These are phyloP conservation scores for Odontarrhena argentea DNA, from an alignment of 345 rosid species.

Conservation along the genomic window DNA sequence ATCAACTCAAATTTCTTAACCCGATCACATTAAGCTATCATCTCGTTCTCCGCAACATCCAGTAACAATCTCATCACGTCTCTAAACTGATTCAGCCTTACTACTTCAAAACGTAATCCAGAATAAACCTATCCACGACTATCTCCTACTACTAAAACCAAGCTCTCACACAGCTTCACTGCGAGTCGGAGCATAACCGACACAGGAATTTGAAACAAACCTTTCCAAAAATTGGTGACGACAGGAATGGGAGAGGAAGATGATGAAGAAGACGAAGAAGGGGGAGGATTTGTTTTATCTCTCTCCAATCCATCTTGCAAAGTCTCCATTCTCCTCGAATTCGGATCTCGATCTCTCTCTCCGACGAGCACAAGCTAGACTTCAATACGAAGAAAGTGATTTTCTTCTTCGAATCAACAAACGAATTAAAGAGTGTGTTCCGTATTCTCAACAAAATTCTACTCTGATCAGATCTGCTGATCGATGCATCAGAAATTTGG, in stretches of 20 bases:
- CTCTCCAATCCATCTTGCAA: constrained; percentile 74
- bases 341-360: constrained; percentile 38
- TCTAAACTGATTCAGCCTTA: constrained; percentile 20
- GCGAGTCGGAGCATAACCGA: constrained; percentile 11
- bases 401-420: constrained; percentile 21
- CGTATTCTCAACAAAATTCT: background rate
- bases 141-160: constrained; percentile 18
- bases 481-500: constrained; percentile 17
- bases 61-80: constrained; percentile 15
- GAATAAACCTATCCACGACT: constrained; percentile 17
- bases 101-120: constrained; percentile 16
- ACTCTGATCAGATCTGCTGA: constrained; percentile 36
- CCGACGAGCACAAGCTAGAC: constrained; percentile 23
- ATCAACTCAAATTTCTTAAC: constrained; percentile 11
- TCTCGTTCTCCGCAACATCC: constrained; percentile 13
- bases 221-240: constrained; percentile 93
- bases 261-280: constrained; percentile 57
- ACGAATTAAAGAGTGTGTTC: constrained; percentile 19
- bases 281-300: constrained; percentile 55
- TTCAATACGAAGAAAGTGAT: constrained; percentile 29
- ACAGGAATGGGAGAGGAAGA: constrained; percentile 74
- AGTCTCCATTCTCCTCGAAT: constrained; percentile 58
- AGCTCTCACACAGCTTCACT: constrained; percentile 10
- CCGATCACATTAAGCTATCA: constrained; percentile 34
- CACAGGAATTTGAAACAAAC: constrained; percentile 42